Conservation (phyloP, 2,329 filamentous ascomycete species). For the Podosphaera aphanis region DNA sequence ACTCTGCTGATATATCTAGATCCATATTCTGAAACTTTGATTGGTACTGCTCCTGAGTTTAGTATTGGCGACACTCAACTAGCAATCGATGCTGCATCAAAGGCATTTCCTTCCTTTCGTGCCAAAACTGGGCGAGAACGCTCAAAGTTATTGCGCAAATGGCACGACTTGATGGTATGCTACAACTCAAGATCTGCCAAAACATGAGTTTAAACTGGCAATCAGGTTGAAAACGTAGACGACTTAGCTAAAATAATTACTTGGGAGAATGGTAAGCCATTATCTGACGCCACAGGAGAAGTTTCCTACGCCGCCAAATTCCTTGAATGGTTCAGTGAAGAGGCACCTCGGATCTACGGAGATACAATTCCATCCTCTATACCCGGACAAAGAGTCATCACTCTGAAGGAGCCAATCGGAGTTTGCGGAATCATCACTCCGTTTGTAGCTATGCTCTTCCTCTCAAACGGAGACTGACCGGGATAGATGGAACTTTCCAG, state of each 20-base stretch:
- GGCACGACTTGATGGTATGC: constrained; percentile 52
- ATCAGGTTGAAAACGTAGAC: constrained; percentile 38
- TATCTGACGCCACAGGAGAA: constrained; percentile 51
- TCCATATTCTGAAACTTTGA: constrained; percentile 57
- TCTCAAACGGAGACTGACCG: neutral
- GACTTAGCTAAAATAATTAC: constrained; percentile 68
- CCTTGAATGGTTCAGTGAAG: constrained; percentile 63
- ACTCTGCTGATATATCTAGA: constrained; percentile 24
- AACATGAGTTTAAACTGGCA: constrained; percentile 2
- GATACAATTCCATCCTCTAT: constrained; percentile 49
- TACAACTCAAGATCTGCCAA: neutral
- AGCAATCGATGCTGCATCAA: constrained; percentile 64
- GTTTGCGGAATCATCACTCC: constrained; percentile 67
- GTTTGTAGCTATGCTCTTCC: constrained; percentile 5
- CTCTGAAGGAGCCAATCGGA: constrained; percentile 62
- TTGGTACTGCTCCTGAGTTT: constrained; percentile 74
- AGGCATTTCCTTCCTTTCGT: constrained; percentile 49
- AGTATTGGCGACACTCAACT: constrained; percentile 49
- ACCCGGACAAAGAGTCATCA: constrained; percentile 51
- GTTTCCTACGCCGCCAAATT: constrained; percentile 51
- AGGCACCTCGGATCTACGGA: constrained; percentile 51
- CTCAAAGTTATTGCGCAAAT: constrained; percentile 49
- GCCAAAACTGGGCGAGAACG: constrained; percentile 52
- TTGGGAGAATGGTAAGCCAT: constrained; percentile 74
- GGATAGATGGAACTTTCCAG: constrained; percentile 57